phyloP scores from a whole-genome alignment of 2,329 filamentous ascomycete species.

The Cladosporium colombiae region DNA sequence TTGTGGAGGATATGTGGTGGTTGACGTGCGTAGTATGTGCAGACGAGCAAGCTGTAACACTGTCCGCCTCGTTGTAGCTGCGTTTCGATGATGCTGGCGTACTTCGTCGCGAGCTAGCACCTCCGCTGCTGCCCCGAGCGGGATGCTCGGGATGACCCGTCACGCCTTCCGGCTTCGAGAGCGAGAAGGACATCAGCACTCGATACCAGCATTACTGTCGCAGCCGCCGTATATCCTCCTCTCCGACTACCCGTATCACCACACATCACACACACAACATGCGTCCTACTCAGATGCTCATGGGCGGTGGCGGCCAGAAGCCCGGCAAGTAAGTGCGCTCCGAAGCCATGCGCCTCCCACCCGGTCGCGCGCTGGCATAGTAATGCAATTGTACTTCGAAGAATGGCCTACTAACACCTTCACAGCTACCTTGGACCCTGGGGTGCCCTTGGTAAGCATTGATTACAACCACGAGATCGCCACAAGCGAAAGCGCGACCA shows the following conservation, averaged over 20 bases:
- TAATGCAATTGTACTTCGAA: background rate
- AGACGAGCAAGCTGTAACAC: background rate
- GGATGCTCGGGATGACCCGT: background rate
- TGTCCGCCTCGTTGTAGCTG: background rate
- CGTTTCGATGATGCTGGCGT: conserved; percentile 23
- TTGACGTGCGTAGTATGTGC: background rate
- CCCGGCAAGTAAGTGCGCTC: conserved; percentile 42
- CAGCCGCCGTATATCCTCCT: conserved; percentile 1
- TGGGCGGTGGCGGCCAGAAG: conserved; percentile 39
- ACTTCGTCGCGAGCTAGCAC: conserved; percentile 11
- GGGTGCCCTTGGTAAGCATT: conserved; percentile 69
- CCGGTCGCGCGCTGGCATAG: background rate
- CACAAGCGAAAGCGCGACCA: background rate
- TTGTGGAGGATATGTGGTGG: conserved; percentile 22
- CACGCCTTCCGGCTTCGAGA: conserved; percentile 10
- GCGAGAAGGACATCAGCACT: conserved; percentile 12
- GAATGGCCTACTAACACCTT: background rate
- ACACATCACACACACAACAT: conserved; percentile 32
- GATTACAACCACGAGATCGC: background rate
- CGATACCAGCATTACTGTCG: conserved; percentile 7
- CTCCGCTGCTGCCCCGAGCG: conserved; percentile 9
- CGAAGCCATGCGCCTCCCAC: background rate
- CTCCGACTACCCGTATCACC: conserved; percentile 1
- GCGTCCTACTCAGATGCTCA: conserved; percentile 39
- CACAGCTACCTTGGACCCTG: conserved; percentile 71